Evolutionary conservation across 371 early-diverging fungal genomes (phyloP).

Genomic region (Cladochytrium tenue): DNA sequence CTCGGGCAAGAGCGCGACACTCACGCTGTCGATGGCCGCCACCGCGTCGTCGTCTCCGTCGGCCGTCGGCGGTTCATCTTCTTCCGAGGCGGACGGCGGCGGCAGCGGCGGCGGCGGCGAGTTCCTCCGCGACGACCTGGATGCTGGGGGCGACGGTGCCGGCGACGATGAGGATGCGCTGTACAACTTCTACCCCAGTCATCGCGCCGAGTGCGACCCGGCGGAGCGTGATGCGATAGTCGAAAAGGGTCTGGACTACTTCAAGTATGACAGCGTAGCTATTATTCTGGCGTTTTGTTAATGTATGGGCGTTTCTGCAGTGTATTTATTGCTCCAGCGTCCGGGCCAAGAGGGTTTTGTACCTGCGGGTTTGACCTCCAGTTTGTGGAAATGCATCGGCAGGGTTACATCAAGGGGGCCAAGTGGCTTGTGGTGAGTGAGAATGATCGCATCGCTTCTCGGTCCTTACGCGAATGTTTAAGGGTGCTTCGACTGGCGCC

Average conservation of each 20-base stretch:
- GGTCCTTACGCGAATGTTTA: too few species aligned
- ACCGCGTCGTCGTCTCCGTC: background rate
- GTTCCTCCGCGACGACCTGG: too few species aligned
- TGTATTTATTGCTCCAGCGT: slow-evolving; percentile 34
- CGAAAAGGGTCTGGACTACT: slow-evolving; percentile 7
- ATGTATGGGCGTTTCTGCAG: slow-evolving; percentile 8
- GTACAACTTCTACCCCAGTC: background rate
- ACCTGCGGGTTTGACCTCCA: slow-evolving; percentile 29
- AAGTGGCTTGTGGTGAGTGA: slow-evolving; percentile 36
- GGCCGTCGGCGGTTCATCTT: background rate
- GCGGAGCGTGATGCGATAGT: background rate
- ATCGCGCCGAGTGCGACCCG: background rate
- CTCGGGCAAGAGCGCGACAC: too few species aligned
- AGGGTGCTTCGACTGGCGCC: slow-evolving; percentile 38
- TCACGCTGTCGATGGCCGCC: too few species aligned
- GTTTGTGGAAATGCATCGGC: slow-evolving; percentile 5
- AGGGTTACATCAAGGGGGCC: background rate
- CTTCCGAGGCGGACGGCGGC: background rate
- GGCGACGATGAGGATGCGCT: slow-evolving; percentile 1
- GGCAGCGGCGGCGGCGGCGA: too few species aligned
- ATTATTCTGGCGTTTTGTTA: background rate
- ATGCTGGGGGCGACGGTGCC: too few species aligned
- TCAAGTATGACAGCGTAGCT: slow-evolving; percentile 6
- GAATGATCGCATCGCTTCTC: background rate
- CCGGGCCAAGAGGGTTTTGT: slow-evolving; percentile 27